Evolutionary conservation across 2,329 filamentous ascomycete species (phyloP), one percentile per base, ranked within the genome.

Genomic region (Hymenoscyphus scutula): DNA sequence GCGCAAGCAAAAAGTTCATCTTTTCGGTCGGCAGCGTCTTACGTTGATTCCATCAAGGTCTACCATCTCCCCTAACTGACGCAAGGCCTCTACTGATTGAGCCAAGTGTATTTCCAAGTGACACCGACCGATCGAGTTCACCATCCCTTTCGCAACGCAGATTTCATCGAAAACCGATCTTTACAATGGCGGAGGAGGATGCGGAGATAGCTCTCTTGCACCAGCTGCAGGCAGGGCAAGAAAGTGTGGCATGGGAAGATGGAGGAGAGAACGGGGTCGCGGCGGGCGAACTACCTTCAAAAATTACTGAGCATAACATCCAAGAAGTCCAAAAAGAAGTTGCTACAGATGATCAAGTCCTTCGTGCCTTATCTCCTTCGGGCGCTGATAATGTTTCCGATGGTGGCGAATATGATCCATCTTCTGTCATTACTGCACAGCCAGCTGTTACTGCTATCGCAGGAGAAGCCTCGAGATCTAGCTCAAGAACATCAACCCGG

Each of bases 121-220:
- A 54, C 25, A 27, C 8, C 32, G 32, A 34, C 32, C 32, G 32
- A 34, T 13, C 7, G 34, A 38, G 41, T 45, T 11, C 41, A 29
- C 25, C 51, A 17, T 41, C 38, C 25, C 13, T 23, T 25, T 60
- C 58, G 58, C 41, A 37, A 10, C 32, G 23, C 58, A 34, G 10
- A 41, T 32, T 48, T 25, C 19, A 11, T 34, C 34, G 15, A 32
- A 5, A 30, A 10, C 55, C 56, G 41, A 59, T 59, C 48, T 60
- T 62, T 56, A 72, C 56, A 58, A 74, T 74, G 73, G 68, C 71
- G 69, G 73, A 73, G 71, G 72, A 74, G 67, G 73, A 73, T 66
- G 71, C 68, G 65, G 73, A 75, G 64, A 74, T 75, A 71, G 73
- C 73, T 71, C 73, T 74, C 64, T 70, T 75, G 65, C 73, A 72